phyloP scores from a whole-genome alignment of 2,329 filamentous ascomycete genomes.

The Epichloe baconii region DNA sequence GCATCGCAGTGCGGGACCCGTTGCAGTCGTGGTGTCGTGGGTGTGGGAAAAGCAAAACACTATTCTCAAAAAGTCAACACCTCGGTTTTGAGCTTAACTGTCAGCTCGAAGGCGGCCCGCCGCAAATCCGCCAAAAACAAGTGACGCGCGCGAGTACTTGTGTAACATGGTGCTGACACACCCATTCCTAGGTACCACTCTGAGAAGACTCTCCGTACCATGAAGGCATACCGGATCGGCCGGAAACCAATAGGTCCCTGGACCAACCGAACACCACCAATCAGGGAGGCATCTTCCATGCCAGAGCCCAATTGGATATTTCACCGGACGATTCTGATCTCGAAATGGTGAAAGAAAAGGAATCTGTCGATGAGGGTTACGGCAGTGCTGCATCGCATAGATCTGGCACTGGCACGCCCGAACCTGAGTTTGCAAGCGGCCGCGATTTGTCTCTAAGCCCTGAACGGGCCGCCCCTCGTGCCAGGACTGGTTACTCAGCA shows the following conservation, averaged over 20 bases:
- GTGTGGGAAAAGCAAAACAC: neutral
- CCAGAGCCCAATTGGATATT: constrained; percentile 1
- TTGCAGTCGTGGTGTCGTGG: neutral
- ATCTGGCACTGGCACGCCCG: constrained; percentile 3
- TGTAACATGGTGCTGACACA: constrained; percentile 8
- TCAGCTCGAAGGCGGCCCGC: constrained; percentile 1
- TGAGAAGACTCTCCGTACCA: constrained; percentile 36
- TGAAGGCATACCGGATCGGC: constrained; percentile 49
- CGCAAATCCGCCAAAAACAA: neutral
- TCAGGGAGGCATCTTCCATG: constrained; percentile 31
- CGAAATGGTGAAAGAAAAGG: constrained; percentile 6
- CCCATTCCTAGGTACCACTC: constrained; percentile 40
- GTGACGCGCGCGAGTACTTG: neutral
- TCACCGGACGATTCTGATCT: constrained; percentile 8
- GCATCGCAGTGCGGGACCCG: neutral
- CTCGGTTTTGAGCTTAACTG: neutral
- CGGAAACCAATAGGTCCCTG: constrained; percentile 39
- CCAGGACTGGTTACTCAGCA: neutral
- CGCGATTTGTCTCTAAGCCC: neutral
- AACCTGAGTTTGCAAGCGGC: neutral
- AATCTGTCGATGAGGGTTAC: constrained; percentile 6
- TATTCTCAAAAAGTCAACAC: neutral
- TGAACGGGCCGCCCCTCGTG: neutral
- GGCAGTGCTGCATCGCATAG: constrained; percentile 6
- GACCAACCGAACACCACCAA: constrained; percentile 46